Evolutionary conservation across 139 green algal species (phyloP).

Genomic region (Pseudopediastrum boryanum): DNA sequence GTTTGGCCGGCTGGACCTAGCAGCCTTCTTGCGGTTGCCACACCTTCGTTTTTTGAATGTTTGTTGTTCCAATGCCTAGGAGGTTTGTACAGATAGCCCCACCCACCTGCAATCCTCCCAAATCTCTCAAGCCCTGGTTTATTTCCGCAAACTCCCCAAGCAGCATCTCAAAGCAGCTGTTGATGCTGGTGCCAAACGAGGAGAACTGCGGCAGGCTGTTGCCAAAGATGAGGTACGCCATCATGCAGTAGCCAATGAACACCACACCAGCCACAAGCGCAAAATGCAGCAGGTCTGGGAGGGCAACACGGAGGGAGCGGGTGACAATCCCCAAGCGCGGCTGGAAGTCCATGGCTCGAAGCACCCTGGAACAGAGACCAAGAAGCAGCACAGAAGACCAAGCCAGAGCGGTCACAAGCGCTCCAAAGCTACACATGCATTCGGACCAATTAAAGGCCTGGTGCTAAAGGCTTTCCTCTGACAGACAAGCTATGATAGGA

Average conservation of each 20-base stretch:
- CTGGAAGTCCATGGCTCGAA: slow-evolving; percentile 94
- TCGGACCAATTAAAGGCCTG: too few relatives aligned
- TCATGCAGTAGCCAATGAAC: slow-evolving; percentile 87
- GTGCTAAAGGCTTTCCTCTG: too few relatives aligned
- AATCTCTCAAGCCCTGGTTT: slow-evolving; percentile 63
- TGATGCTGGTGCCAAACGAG: slow-evolving; percentile 67
- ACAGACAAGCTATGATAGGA: too few relatives aligned
- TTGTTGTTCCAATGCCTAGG: too few relatives aligned
- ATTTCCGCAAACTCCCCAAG: slow-evolving; percentile 78
- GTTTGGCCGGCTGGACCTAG: too few relatives aligned
- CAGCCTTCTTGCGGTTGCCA: too few relatives aligned
- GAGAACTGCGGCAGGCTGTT: slow-evolving; percentile 64
- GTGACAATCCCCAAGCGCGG: slow-evolving; percentile 84
- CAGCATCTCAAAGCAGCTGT: slow-evolving; percentile 88
- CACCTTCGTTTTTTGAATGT: too few relatives aligned
- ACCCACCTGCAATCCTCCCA: slow-evolving; percentile 71
- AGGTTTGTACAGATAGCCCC: too few relatives aligned
- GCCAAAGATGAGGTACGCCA: slow-evolving; percentile 88
- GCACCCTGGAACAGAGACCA: slow-evolving; percentile 36
- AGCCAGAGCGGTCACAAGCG: slow-evolving; percentile 35
- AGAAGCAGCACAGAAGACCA: slow-evolving; percentile 83
- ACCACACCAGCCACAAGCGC: slow-evolving; percentile 79
- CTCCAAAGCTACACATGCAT: too few relatives aligned
- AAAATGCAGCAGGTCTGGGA: slow-evolving; percentile 86
- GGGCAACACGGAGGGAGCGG: slow-evolving; percentile 73